phyloP scores from a whole-genome alignment of 2,329 filamentous ascomycete genomes.

The Alternaria postmessia region DNA sequence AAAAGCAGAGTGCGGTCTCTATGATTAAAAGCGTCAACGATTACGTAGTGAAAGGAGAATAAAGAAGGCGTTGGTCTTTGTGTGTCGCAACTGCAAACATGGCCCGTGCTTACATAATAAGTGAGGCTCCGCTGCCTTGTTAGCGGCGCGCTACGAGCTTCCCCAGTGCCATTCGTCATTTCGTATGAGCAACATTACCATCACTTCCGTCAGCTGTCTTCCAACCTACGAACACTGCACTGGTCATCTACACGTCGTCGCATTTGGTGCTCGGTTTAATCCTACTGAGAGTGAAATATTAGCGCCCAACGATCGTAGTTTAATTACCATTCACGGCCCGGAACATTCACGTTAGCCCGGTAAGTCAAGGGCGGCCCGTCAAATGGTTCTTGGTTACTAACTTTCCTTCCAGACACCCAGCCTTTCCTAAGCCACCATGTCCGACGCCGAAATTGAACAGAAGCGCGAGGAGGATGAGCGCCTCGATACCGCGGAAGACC shows the following conservation, averaged over 20 bases:
- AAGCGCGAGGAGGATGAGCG: constrained; percentile 46
- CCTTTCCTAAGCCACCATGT: constrained; percentile 28
- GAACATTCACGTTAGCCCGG: constrained; percentile 23
- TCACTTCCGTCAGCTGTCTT: constrained; percentile 22
- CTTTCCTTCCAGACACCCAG: neutral
- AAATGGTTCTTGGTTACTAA: neutral
- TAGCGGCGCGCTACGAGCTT: constrained; percentile 25
- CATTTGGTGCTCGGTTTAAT: constrained; percentile 11
- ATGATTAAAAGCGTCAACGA: neutral
- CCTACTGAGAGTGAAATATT: neutral
- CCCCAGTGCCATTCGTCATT: constrained; percentile 30
- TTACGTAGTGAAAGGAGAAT: neutral
- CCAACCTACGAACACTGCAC: constrained; percentile 15
- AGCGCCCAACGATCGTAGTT: neutral
- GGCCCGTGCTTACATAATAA: constrained; percentile 19
- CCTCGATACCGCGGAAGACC: constrained; percentile 45
- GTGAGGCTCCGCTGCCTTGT: constrained; percentile 26
- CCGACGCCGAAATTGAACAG: constrained; percentile 40
- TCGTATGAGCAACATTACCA: constrained; percentile 24
- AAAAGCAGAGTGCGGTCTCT: neutral
- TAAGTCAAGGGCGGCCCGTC: constrained; percentile 11
- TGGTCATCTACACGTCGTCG: constrained; percentile 16
- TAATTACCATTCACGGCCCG: constrained; percentile 10
- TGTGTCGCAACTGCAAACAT: neutral
- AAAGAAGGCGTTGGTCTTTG: neutral